These are phyloP conservation scores for Oryza australiensis DNA, from an alignment of 176 grass and related monocot species.

Conservation along the genomic window DNA sequence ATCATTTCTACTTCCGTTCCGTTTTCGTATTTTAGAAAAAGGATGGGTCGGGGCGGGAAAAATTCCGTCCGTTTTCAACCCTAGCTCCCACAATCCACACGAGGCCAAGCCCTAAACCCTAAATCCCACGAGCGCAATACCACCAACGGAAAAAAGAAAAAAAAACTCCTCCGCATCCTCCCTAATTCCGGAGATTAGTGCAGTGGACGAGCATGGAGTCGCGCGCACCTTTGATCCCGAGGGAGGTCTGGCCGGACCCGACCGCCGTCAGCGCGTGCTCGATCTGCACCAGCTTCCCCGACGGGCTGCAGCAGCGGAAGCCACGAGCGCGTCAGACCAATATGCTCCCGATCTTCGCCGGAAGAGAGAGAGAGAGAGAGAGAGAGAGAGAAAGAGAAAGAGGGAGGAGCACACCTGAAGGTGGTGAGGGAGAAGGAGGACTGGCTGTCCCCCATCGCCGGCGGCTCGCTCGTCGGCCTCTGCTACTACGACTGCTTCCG, in stretches of 20 bases:
- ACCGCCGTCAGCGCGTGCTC: constrained; percentile 92
- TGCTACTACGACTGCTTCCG: neutral
- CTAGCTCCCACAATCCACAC: neutral
- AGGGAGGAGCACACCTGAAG: constrained; percentile 57
- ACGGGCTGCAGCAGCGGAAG: constrained; percentile 61
- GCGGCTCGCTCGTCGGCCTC: neutral
- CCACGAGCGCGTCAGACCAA: neutral
- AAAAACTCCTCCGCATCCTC: neutral
- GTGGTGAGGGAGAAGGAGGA: constrained; percentile 99
- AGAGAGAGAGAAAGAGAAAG: neutral
- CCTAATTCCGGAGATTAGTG: neutral
- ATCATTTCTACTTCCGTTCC: no score
- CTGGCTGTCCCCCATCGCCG: constrained; percentile 79
- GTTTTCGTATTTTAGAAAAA: no score
- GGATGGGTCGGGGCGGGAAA: no score
- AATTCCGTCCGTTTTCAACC: no score
- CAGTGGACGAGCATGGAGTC: neutral
- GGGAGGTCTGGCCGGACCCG: constrained; percentile 94
- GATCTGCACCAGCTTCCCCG: constrained; percentile 96
- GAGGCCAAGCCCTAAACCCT: neutral
- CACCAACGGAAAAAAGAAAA: neutral
- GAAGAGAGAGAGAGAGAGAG: neutral
- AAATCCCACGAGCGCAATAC: neutral
- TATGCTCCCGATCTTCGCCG: neutral
- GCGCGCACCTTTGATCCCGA: constrained; percentile 89